Conservation (phyloP, 23 red algal species). For the Agarophyton chilense region DNA sequence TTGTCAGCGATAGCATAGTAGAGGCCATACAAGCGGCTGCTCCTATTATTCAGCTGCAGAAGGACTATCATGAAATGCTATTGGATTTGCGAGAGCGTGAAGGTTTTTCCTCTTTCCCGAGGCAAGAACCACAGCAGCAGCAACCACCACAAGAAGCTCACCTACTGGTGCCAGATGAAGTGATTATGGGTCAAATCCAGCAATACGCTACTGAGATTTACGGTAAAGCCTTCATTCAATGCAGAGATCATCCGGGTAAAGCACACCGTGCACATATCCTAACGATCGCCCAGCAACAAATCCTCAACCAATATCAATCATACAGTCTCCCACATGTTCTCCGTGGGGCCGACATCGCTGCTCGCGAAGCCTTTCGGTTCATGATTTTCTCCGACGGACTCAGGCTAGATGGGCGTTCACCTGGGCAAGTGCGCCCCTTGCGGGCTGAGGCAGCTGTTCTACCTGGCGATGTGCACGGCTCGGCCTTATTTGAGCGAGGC, state of each 20-base stretch:
- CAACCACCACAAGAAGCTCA: not conserved
- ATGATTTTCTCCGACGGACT: constrained; percentile 15
- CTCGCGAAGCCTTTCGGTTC: constrained; percentile 48
- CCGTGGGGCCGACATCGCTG: not conserved
- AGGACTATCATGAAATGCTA: constrained; percentile 15
- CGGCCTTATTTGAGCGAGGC: constrained; percentile 81
- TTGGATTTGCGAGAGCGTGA: constrained; percentile 1
- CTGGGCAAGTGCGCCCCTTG: constrained; percentile 66
- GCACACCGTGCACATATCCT: constrained; percentile 52
- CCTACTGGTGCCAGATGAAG: not conserved
- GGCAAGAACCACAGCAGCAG: constrained; percentile 12
- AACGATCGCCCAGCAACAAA: constrained; percentile 40
- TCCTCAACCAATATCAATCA: not conserved
- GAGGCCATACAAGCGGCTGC: constrained; percentile 29
- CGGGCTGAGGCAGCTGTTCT: constrained; percentile 65
- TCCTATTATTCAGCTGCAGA: constrained; percentile 23
- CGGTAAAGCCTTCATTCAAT: constrained; percentile 37
- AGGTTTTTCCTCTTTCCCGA: constrained; percentile 41
- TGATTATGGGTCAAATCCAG: not conserved
- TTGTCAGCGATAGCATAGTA: constrained; percentile 21
- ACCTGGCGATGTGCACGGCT: constrained; percentile 79
- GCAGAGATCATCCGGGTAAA: constrained; percentile 50
- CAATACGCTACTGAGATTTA: not conserved
- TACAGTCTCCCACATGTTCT: not conserved
- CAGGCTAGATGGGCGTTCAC: constrained; percentile 75